Evolutionary conservation across 208 protist genomes (phyloP).

Genomic region (Naegleria lovaniensis): DNA sequence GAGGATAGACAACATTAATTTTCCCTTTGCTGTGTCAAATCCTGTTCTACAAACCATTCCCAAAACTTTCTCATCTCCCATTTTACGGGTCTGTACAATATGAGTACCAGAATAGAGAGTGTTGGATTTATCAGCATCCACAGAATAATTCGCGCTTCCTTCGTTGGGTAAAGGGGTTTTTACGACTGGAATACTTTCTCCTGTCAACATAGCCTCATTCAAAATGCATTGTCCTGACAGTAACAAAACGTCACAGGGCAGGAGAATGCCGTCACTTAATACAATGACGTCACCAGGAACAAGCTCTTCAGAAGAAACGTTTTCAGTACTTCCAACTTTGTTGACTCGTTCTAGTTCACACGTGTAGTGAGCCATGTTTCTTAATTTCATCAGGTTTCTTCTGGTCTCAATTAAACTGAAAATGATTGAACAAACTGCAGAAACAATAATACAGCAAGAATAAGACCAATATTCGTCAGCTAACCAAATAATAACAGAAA

Average conservation of each 20-base stretch:
- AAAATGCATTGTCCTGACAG: slow-evolving; percentile 44
- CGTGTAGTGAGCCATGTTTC: not conserved
- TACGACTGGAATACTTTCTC: slow-evolving; percentile 49
- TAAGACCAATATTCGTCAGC: slow-evolving; percentile 25
- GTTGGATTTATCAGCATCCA: not conserved
- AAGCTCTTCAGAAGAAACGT: not conserved
- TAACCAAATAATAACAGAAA: slow-evolving; percentile 27
- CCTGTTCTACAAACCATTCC: slow-evolving; percentile 43
- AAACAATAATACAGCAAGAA: not conserved
- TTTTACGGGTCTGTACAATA: slow-evolving; percentile 31
- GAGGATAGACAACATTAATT: slow-evolving; percentile 45
- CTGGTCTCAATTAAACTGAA: slow-evolving; percentile 16
- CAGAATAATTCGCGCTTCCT: not conserved
- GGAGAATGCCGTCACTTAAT: not conserved
- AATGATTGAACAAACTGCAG: not conserved
- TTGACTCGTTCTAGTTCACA: not conserved
- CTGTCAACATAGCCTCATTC: slow-evolving; percentile 56
- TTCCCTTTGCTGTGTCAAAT: slow-evolving; percentile 55
- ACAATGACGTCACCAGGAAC: slow-evolving; percentile 30
- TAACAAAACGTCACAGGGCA: slow-evolving; percentile 54
- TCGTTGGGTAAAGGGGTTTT: slow-evolving; percentile 43
- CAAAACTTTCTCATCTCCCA: not conserved
- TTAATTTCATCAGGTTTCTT: slow-evolving; percentile 24
- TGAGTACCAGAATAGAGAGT: slow-evolving; percentile 46
- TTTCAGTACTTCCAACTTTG: not conserved